Evolutionary conservation across 179 eudicot genomes (phyloP).

Genomic region (Corrigiola litoralis): DNA sequence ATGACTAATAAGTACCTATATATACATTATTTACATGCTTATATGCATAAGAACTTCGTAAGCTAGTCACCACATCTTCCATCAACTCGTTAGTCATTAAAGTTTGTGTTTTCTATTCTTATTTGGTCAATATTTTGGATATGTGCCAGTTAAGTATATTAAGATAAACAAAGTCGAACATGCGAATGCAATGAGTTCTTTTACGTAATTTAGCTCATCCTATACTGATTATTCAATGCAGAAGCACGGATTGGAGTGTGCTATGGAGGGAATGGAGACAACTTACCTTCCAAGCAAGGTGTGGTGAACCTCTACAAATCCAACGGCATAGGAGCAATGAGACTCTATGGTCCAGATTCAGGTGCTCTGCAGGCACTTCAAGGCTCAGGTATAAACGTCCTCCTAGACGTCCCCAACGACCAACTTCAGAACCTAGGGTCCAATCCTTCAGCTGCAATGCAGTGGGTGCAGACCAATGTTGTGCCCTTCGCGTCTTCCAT

Average conservation of each 20-base stretch:
- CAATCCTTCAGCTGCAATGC: constrained; percentile 26
- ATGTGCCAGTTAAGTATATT: no score
- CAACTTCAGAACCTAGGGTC: constrained; percentile 24
- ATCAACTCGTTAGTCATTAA: no score
- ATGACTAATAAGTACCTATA: no score
- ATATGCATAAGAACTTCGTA: no score
- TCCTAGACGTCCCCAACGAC: constrained; percentile 33
- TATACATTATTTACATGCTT: no score
- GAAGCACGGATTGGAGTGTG: constrained; percentile 56
- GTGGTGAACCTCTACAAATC: constrained; percentile 40
- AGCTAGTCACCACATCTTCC: no score
- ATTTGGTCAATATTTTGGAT: no score
- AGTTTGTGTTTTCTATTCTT: no score
- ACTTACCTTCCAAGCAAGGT: constrained; percentile 36
- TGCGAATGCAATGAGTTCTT: no score
- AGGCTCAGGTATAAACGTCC: constrained; percentile 42
- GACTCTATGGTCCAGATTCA: constrained; percentile 37
- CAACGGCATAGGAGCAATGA: constrained; percentile 35
- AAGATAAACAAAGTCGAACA: no score
- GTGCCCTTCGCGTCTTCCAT: constrained; percentile 31
- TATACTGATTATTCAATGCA: constrained; percentile 4
- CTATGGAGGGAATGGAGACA: constrained; percentile 35
- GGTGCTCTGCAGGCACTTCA: constrained; percentile 41
- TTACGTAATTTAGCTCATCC: no score
- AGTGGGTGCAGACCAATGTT: constrained; percentile 44